These are phyloP conservation scores for Tylopilus orsonianus DNA, from an alignment of 1,284 basidiomycete species.

Conservation along the genomic window DNA sequence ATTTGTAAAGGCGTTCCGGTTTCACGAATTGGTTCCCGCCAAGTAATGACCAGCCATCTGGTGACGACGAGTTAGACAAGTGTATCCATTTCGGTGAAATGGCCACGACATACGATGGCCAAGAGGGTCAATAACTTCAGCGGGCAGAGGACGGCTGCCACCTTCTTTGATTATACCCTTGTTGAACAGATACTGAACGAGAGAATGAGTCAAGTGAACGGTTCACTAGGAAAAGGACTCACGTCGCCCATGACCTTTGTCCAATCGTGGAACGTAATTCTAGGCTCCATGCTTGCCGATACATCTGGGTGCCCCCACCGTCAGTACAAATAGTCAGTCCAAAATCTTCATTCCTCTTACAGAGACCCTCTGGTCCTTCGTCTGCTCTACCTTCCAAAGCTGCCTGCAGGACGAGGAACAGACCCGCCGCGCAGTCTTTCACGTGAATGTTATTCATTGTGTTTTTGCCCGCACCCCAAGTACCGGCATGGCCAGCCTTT, in stretches of 20 bases:
- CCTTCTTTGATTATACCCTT: slow-evolving; percentile 37
- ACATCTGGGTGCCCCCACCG: slow-evolving; percentile 23
- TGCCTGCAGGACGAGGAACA: slow-evolving; percentile 37
- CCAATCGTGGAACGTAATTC: slow-evolving; percentile 30
- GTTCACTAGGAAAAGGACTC: slow-evolving; percentile 7
- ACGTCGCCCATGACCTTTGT: slow-evolving; percentile 40
- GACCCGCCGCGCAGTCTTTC: slow-evolving; percentile 36
- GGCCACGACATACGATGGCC: slow-evolving; percentile 36
- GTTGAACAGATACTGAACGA: slow-evolving; percentile 34
- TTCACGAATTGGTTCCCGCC: slow-evolving; percentile 38
- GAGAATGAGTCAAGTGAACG: neutral
- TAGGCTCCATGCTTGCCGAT: slow-evolving; percentile 21
- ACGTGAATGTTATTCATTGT: slow-evolving; percentile 41
- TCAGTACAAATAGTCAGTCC: slow-evolving; percentile 1
- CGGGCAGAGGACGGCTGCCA: slow-evolving; percentile 36
- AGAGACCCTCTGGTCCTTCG: slow-evolving; percentile 40
- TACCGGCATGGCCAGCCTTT: slow-evolving; percentile 35
- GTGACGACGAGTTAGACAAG: slow-evolving; percentile 2
- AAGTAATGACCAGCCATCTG: slow-evolving; percentile 41
- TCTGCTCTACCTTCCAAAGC: slow-evolving; percentile 40
- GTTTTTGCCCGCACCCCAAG: slow-evolving; percentile 42
- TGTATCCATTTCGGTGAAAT: neutral
- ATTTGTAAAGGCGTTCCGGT: slow-evolving; percentile 35
- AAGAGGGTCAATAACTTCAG: slow-evolving; percentile 34
- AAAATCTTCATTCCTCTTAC: slow-evolving; percentile 22